phyloP scores from a whole-genome alignment of 306 rosid species.

The Geum urbanum region DNA sequence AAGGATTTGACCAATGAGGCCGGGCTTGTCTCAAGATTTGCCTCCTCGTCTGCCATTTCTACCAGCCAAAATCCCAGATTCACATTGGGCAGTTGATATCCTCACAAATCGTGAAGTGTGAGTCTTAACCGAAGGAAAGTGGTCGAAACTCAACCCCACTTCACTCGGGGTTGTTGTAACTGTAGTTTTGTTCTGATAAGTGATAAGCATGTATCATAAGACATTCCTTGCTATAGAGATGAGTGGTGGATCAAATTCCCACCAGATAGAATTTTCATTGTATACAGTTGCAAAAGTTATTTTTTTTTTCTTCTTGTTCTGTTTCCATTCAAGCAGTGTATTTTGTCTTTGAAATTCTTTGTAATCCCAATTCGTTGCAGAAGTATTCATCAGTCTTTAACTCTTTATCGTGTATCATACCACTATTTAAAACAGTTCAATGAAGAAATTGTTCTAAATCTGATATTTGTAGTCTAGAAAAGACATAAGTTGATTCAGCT shows the following conservation, averaged over 20 bases:
- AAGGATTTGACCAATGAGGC: conserved; percentile 48
- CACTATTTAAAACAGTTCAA: background rate
- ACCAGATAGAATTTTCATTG: conserved; percentile 21
- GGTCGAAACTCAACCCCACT: conserved; percentile 11
- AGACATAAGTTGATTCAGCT: background rate
- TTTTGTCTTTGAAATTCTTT: background rate
- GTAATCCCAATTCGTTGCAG: background rate
- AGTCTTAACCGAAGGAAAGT: conserved; percentile 18
- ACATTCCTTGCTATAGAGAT: conserved; percentile 31
- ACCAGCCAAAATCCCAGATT: conserved; percentile 31
- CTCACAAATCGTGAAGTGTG: conserved; percentile 10
- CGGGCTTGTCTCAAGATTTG: conserved; percentile 40
- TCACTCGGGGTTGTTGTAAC: conserved; percentile 11
- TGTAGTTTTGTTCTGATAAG: background rate
- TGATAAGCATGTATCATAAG: conserved; percentile 39
- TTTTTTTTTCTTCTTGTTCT: conserved; percentile 6
- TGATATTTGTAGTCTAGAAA: background rate
- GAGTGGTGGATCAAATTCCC: conserved; percentile 26
- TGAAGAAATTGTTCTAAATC: background rate
- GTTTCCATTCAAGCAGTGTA: conserved; percentile 8
- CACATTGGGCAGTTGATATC: conserved; percentile 28
- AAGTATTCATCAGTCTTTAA: background rate
- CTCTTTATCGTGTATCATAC: background rate
- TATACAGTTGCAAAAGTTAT: conserved; percentile 25
- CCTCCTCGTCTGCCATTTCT: conserved; percentile 37